phyloP scores from a whole-genome alignment of 495 filamentous ascomycete species.

The Xylaria cubensis region DNA sequence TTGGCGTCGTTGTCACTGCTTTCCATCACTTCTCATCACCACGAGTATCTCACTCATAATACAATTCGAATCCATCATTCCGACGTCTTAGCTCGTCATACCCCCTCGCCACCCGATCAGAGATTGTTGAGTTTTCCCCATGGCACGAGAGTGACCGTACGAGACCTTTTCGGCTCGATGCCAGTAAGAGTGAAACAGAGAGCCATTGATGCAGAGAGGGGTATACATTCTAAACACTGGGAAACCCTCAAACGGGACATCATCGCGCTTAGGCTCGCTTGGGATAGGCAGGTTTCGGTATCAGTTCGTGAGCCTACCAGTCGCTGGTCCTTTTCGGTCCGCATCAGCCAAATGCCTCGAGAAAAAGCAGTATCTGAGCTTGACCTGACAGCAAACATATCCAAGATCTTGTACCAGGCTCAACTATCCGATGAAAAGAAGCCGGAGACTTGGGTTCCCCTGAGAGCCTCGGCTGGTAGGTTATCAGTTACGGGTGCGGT shows the following conservation, averaged over 20 bases:
- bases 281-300: conserved; percentile 55
- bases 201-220: conserved; percentile 63
- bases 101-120: conserved; percentile 68
- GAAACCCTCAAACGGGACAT: conserved; percentile 65
- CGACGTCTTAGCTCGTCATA: conserved; percentile 68
- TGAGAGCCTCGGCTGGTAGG: conserved; percentile 66
- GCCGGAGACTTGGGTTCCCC: conserved; percentile 66
- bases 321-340: conserved; percentile 31
- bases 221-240: conserved; percentile 62
- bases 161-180: conserved; percentile 93
- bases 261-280: conserved; percentile 71
- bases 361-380: conserved; percentile 26
- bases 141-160: conserved; percentile 81
- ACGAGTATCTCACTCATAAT: conserved; percentile 67
- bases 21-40: conserved; percentile 79
- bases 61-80: conserved; percentile 75
- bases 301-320: conserved; percentile 49
- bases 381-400: conserved; percentile 46
- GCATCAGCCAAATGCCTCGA: conserved; percentile 11
- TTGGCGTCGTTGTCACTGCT: conserved; percentile 78
- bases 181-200: conserved; percentile 93
- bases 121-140: conserved; percentile 61
- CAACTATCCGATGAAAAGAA: conserved; percentile 61
- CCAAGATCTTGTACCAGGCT: conserved; percentile 68
- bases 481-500: conserved; percentile 72